Evolutionary conservation across 345 rosid species (phyloP), one percentile per base, ranked within the genome.

Genomic region (Salix exigua): DNA sequence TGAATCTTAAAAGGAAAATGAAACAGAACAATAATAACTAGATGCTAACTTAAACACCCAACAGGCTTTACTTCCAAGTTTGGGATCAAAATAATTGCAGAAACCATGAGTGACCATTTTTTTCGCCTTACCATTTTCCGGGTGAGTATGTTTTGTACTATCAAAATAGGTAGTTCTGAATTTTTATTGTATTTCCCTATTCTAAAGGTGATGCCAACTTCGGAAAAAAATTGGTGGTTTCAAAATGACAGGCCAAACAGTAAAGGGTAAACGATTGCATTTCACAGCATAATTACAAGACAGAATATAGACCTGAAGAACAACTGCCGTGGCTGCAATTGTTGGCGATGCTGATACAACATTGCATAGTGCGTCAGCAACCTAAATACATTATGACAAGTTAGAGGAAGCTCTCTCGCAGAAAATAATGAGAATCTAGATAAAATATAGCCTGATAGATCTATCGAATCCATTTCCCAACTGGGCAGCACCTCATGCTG

Each of bases 281-380:
- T 42, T 19, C 21, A n/a, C 38, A 12, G 19, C 80, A 42, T 58
- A 64, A 30, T 51, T 55, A 73, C 66, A 78, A 75, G 85, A 82
- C 87, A 84, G 84, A 85, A 61, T 74, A 64, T 82, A 40, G 74
- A 95, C 99, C 99, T 95, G 97, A 87, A 95, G 97, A 75, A 95
- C 95, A 82, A 95, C 84, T 23, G 99, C 99, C 42, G 99, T 87
- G 8, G 97, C 96, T 69, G 97, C 99, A 79, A 91, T 95, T 65
- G 96, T 79, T 70, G 99, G 97, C 6, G 97, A 87, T 60, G 97
- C 90, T 58, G 92, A 88, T 71, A 95, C 99, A 1, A 95, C 99
- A 75, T 95, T 91, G 91, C 99, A 92, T 61, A 95, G 81, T 26
- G 99, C 99, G 75, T 91, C 97, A 62, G 93, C 96, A 62, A 95